A percentile compares a stretch with the other conserved stretches of the same genome.
These are phyloP conservation scores for Gossypium laxum DNA, from an alignment of 441 rosid species.

Conservation along the genomic window DNA sequence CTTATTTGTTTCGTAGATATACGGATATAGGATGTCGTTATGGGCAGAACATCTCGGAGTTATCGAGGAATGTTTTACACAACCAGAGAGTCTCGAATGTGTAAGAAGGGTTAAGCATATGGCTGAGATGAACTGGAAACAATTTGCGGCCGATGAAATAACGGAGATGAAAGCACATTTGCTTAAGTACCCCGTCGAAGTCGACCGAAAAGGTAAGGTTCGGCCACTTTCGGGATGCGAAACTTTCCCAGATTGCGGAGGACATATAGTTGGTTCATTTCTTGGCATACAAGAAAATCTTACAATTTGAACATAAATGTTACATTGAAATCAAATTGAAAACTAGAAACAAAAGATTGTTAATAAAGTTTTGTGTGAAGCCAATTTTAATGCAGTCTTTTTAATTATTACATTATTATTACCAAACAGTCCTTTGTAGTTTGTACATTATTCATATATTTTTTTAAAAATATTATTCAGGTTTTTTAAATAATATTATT, in stretches of 20 bases:
- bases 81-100: slow-evolving; percentile 69
- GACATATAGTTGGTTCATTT: slow-evolving; percentile 71
- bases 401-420: neutral
- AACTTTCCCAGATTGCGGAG: slow-evolving; percentile 83
- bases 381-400: neutral
- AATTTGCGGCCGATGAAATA: slow-evolving; percentile 52
- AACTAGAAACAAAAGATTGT: neutral
- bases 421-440: neutral
- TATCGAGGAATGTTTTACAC: slow-evolving; percentile 54
- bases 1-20: slow-evolving; percentile 33
- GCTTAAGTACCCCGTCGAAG: slow-evolving; percentile 77
- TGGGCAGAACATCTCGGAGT: slow-evolving; percentile 87
- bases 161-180: slow-evolving; percentile 87
- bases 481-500: no score
- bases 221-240: slow-evolving; percentile 57
- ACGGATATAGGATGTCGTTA: slow-evolving; percentile 90
- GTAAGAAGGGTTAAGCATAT: slow-evolving; percentile 50
- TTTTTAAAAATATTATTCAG: no score
- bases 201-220: slow-evolving; percentile 78
- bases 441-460: neutral
- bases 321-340: neutral
- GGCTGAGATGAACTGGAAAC: slow-evolving; percentile 67
- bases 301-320: slow-evolving; percentile 27
- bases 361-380: neutral
- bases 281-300: slow-evolving; percentile 83